phyloP scores from a whole-genome alignment of 108 stramenopile genomes.

The Chaetoceros tenuissimus region DNA sequence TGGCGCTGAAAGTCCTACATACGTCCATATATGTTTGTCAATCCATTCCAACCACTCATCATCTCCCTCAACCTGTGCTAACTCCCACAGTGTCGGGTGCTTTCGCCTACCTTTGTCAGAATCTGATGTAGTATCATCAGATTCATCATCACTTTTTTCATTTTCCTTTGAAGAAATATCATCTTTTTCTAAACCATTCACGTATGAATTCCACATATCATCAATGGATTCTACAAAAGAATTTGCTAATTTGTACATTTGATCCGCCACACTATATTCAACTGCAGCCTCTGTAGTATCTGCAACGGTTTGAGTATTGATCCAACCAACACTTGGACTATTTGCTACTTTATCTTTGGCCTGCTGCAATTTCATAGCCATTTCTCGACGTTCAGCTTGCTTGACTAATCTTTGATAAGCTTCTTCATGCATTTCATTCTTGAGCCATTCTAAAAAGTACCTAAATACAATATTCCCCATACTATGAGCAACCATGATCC shows the following conservation, averaged over 20 bases:
- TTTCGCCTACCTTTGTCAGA: conserved; percentile 17
- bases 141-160: conserved; percentile 3
- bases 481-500: conserved; percentile 83
- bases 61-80: conserved; percentile 69
- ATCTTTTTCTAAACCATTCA: conserved; percentile 6
- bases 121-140: conserved; percentile 5
- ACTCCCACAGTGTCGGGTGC: conserved; percentile 47
- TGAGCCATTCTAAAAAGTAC: conserved; percentile 78
- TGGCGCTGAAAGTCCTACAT: conserved; percentile 73
- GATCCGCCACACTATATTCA: background rate
- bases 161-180: background rate
- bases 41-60: conserved; percentile 72
- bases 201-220: conserved; percentile 19
- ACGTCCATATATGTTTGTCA: conserved; percentile 61
- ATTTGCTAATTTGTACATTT: background rate
- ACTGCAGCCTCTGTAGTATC: background rate
- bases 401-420: conserved; percentile 42
- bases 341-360: background rate
- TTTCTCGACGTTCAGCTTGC: conserved; percentile 19
- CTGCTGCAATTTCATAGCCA: background rate
- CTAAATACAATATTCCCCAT: conserved; percentile 79
- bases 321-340: background rate
- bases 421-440: conserved; percentile 63
- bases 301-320: background rate
- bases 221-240: conserved; percentile 10